Base-by-base conservation (phyloP, 768 basidiomycete species). In the Mycena pura region DNA sequence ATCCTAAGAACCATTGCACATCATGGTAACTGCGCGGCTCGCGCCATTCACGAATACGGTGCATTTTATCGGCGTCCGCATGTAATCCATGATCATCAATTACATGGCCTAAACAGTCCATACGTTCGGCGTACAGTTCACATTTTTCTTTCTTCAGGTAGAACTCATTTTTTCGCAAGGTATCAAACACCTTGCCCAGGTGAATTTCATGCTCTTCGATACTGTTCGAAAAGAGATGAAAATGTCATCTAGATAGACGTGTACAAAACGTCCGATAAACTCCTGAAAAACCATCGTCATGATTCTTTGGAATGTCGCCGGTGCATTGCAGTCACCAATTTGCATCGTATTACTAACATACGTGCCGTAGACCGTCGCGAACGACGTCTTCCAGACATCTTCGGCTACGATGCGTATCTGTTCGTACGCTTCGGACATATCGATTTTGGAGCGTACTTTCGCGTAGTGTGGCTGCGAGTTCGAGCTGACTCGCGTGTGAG, bases 161-260 rank as follows among this genome's bases (percentile, higher is more conserved):
- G 5, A 83, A 65, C 1, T 71, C 21, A 6, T 66, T 44, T 17
- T 70, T 41, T 1, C 70, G 39, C 0, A 83, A 64, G 0, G 50
- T 63, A 0, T 70, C 63, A 40, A 82, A 73, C 2, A 81, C 70
- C 1, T 70, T 32, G 1, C 55, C 32, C 0, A 83, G 62, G 61
- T 79, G 72, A 13, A 65, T 17, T 29, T 74, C 66, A 48, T 83
- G 80, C 0, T 80, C 80, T 21, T 75, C 74, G 3, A 79, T 61
- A 0, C 72, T 65, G 15, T 76, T 58, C 0, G 74, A 77, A 59
- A 62, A n/a, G n/a, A 82, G 0, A 82, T 67, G 41, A 82, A 77
- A 3, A 83, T 74, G 62, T 83, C 77, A 56, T 84, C 80, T 0
- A 83, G 63, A 55, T 82, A 83, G 3, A 78, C 72, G 43, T 82